Conservation (phyloP, 441 rosid species). For the Jatropha multifida region DNA sequence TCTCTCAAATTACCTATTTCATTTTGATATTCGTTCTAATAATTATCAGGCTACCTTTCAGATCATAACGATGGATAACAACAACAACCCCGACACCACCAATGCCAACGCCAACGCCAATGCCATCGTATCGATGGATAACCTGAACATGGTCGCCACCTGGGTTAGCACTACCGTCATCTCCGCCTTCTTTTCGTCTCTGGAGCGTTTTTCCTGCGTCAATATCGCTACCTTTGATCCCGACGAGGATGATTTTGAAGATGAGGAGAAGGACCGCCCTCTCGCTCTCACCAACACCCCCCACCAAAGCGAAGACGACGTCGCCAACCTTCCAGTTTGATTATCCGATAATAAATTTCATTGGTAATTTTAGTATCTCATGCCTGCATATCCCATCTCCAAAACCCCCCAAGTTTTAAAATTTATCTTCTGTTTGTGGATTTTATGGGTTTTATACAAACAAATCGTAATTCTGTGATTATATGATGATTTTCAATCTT, state of each 20-base stretch:
- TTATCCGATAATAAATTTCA: background rate
- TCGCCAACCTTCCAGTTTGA: slow-evolving; percentile 36
- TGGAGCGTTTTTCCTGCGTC: slow-evolving; percentile 70
- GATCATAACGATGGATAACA: slow-evolving; percentile 36
- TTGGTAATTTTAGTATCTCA: background rate
- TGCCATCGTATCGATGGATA: slow-evolving; percentile 42
- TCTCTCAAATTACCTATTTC: background rate
- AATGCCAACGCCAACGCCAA: slow-evolving; percentile 27
- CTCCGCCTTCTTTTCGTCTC: slow-evolving; percentile 71
- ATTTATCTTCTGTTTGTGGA: slow-evolving; percentile 8
- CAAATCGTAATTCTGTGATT: slow-evolving; percentile 1
- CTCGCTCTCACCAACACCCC: slow-evolving; percentile 29
- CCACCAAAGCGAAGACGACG: slow-evolving; percentile 32
- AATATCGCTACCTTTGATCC: slow-evolving; percentile 52
- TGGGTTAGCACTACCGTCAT: slow-evolving; percentile 58
- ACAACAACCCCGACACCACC: slow-evolving; percentile 23
- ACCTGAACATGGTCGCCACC: slow-evolving; percentile 43
- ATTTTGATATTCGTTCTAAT: background rate
- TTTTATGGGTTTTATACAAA: slow-evolving; percentile 12
- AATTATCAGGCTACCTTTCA: background rate
- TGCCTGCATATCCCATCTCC: background rate
- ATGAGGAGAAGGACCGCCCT: slow-evolving; percentile 42
- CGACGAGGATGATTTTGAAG: slow-evolving; percentile 53
- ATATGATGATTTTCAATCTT: background rate
- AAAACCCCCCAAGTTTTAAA: background rate